Conservation (phyloP, 2,329 filamentous ascomycete genomes). For the Sordariomycetes sp. region DNA sequence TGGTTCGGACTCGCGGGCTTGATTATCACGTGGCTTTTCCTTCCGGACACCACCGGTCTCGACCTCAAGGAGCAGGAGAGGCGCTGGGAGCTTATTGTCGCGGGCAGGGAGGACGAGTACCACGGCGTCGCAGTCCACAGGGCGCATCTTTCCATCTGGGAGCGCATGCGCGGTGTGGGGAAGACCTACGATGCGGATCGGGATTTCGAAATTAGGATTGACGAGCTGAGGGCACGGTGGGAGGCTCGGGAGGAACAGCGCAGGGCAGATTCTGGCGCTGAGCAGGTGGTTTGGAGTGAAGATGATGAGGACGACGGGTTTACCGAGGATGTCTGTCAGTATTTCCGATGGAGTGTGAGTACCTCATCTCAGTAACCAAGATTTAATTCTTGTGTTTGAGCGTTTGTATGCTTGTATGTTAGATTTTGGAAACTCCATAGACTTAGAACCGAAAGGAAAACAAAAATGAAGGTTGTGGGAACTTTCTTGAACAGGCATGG, state of each 20-base stretch:
- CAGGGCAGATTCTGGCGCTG: not conserved
- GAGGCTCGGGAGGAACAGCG: slow-evolving; percentile 8
- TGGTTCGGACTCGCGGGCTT: slow-evolving; percentile 90
- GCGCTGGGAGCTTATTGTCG: slow-evolving; percentile 76
- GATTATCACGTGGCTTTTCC: slow-evolving; percentile 68
- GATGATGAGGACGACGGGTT: not conserved
- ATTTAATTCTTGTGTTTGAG: too few relatives aligned
- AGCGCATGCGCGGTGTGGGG: slow-evolving; percentile 65
- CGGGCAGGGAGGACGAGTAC: slow-evolving; percentile 68
- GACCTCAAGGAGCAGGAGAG: slow-evolving; percentile 96
- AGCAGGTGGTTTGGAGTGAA: not conserved
- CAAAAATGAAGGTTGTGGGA: too few relatives aligned
- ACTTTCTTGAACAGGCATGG: too few relatives aligned
- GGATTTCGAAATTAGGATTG: slow-evolving; percentile 73
- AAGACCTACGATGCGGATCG: slow-evolving; percentile 73
- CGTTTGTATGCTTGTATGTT: too few relatives aligned
- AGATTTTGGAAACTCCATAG: too few relatives aligned
- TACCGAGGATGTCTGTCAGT: not conserved
- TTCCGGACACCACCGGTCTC: slow-evolving; percentile 89
- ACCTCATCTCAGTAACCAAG: too few relatives aligned
- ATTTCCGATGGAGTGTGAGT: not conserved
- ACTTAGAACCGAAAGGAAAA: too few relatives aligned
- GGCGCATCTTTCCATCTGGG: slow-evolving; percentile 77
- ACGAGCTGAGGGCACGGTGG: slow-evolving; percentile 63
- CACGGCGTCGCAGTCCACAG: slow-evolving; percentile 88